phyloP scores from a whole-genome alignment of 768 basidiomycete genomes.

The Suillus cothurnatus region DNA sequence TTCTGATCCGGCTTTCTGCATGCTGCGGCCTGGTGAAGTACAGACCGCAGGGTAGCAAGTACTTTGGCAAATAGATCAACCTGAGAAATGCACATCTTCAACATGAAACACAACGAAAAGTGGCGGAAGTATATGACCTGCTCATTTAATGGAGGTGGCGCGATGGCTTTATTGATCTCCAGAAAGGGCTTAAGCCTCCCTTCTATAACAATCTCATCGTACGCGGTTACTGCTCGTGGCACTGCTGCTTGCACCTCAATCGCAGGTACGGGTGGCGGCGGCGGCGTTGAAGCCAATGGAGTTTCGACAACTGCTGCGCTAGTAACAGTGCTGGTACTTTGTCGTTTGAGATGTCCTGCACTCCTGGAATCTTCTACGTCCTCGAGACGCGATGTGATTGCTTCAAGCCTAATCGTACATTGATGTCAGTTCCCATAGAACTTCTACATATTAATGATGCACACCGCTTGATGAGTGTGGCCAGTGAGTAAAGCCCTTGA shows the following conservation, averaged over 20 bases:
- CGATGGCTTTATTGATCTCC: conserved; percentile 69
- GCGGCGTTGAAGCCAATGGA: conserved; percentile 31
- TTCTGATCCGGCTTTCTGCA: conserved; percentile 82
- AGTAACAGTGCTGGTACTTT: conserved; percentile 33
- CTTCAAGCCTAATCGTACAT: conserved; percentile 67
- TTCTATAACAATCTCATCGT: conserved; percentile 71
- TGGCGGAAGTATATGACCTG: conserved; percentile 55
- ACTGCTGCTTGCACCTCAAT: conserved; percentile 41
- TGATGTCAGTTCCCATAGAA: conserved; percentile 10
- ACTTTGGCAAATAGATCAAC: conserved; percentile 67
- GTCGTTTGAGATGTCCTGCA: conserved; percentile 26
- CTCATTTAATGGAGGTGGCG: conserved; percentile 68
- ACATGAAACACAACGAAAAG: conserved; percentile 6
- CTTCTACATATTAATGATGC: conserved; percentile 18
- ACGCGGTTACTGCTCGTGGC: conserved; percentile 69
- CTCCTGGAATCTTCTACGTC: conserved; percentile 70
- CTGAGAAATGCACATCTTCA: conserved; percentile 40
- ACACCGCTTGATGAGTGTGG: conserved; percentile 83
- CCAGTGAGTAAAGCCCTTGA: conserved; percentile 67
- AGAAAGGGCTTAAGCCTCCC: conserved; percentile 76
- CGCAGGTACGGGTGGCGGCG: conserved; percentile 35
- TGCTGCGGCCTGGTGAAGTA: conserved; percentile 65
- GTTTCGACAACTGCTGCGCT: conserved; percentile 27
- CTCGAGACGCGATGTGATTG: conserved; percentile 91
- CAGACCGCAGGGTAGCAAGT: conserved; percentile 65